phyloP scores from a whole-genome alignment of 2,329 filamentous ascomycete genomes.

The Didymella exigua region DNA sequence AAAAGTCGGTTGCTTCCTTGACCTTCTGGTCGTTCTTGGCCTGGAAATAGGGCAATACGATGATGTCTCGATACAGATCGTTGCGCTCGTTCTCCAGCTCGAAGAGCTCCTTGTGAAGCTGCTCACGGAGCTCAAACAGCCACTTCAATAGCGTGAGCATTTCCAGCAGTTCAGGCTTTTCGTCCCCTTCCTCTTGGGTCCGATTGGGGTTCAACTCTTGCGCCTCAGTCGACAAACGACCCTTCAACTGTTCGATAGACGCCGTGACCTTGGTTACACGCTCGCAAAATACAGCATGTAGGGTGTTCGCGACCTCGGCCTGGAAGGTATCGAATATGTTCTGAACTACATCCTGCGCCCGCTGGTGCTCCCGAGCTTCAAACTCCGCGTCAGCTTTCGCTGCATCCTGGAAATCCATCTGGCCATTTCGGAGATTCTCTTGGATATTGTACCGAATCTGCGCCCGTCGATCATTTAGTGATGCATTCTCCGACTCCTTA shows the following conservation, averaged over 20 bases:
- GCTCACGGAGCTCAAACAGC: constrained; percentile 94
- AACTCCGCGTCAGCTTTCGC: constrained; percentile 80
- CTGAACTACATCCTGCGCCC: constrained; percentile 75
- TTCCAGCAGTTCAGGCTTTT: constrained; percentile 90
- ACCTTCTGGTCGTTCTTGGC: constrained; percentile 77
- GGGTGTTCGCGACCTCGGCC: constrained; percentile 77
- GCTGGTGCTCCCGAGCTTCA: constrained; percentile 69
- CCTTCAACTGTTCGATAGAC: constrained; percentile 77
- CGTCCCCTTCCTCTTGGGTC: constrained; percentile 92
- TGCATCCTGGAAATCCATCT: constrained; percentile 81
- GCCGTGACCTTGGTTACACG: constrained; percentile 75
- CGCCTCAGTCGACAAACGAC: constrained; percentile 73
- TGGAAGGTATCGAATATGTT: constrained; percentile 86
- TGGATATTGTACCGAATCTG: constrained; percentile 77
- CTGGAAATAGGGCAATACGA: constrained; percentile 79
- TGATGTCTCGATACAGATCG: constrained; percentile 81
- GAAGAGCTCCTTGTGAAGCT: constrained; percentile 81
- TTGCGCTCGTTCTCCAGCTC: constrained; percentile 85
- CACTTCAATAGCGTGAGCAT: constrained; percentile 95
- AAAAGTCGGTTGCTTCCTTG: constrained; percentile 79
- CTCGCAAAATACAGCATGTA: constrained; percentile 78
- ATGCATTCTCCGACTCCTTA: constrained; percentile 58
- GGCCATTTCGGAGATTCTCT: constrained; percentile 75
- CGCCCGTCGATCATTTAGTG: constrained; percentile 66
- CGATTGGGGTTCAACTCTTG: constrained; percentile 74